Conservation (phyloP, 2,329 filamentous ascomycete genomes). For the Ceratocystis ficicola region DNA sequence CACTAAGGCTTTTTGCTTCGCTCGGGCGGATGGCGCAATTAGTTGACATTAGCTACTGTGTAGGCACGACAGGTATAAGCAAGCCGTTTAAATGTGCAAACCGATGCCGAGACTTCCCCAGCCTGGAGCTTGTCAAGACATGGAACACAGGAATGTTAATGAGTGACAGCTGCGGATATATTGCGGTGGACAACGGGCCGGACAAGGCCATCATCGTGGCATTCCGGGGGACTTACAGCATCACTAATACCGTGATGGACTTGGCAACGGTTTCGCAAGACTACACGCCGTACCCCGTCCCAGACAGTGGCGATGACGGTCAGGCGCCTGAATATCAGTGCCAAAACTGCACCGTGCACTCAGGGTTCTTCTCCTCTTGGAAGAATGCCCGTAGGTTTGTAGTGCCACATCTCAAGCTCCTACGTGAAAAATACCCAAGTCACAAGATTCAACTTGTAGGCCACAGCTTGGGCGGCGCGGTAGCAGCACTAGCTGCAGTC, state of each 20-base stretch:
- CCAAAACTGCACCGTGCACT: slow-evolving; percentile 80
- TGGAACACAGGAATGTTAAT: slow-evolving; percentile 85
- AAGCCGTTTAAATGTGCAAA: slow-evolving; percentile 77
- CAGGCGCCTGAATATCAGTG: slow-evolving; percentile 42
- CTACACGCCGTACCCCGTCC: slow-evolving; percentile 73
- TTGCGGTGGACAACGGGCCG: slow-evolving; percentile 63
- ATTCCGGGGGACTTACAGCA: slow-evolving; percentile 88
- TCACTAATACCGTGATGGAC: slow-evolving; percentile 83
- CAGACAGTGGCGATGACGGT: slow-evolving; percentile 32
- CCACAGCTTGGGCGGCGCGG: slow-evolving; percentile 84
- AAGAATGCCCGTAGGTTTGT: slow-evolving; percentile 57
- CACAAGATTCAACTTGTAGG: slow-evolving; percentile 72
- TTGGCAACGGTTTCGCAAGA: slow-evolving; percentile 79
- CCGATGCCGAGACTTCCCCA: slow-evolving; percentile 71
- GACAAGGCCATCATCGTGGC: slow-evolving; percentile 58
- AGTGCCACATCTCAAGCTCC: slow-evolving; percentile 50
- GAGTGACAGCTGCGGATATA: slow-evolving; percentile 85
- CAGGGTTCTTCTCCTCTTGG: slow-evolving; percentile 82
- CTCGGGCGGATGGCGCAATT: slow-evolving; percentile 82
- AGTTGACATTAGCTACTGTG: slow-evolving; percentile 90
- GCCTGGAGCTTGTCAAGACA: slow-evolving; percentile 65
- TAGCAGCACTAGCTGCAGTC: slow-evolving; percentile 74
- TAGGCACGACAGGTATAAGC: slow-evolving; percentile 68
- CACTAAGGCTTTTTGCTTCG: slow-evolving; percentile 56
- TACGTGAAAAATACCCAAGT: slow-evolving; percentile 50